A percentile compares a stretch with the other conserved stretches of the same genome.
Conservation (phyloP, 2,329 filamentous ascomycete species). For the Aspergillus fumigatiaffinis region DNA sequence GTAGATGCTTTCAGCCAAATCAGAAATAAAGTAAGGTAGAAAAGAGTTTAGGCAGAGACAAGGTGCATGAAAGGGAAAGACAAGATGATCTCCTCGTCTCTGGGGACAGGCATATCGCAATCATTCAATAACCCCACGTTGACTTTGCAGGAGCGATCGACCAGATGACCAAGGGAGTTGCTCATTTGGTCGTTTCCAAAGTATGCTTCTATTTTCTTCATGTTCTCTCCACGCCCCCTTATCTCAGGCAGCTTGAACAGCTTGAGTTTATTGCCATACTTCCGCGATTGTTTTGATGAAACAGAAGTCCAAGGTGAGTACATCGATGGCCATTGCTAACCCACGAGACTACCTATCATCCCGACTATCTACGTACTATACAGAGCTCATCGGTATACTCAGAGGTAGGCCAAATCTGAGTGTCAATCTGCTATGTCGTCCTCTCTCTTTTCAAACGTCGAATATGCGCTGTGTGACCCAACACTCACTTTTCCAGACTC, state of each 20-base stretch:
- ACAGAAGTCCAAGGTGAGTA: not conserved
- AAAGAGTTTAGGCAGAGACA: not conserved
- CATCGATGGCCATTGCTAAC: not conserved
- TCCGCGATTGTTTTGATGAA: no score
- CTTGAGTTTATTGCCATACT: not conserved
- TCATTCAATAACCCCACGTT: constrained; percentile 8
- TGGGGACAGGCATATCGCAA: constrained; percentile 2
- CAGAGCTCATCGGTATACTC: not conserved
- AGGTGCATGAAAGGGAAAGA: not conserved
- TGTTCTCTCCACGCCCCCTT: not conserved
- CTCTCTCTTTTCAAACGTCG: not conserved
- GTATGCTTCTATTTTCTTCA: not conserved
- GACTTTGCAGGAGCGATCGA: constrained; percentile 12
- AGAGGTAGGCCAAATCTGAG: not conserved
- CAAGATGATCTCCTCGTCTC: not conserved
- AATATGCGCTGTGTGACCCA: constrained; percentile 6
- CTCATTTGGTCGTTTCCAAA: not conserved
- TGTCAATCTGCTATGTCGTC: not conserved
- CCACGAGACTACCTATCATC: not conserved
- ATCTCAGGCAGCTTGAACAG: not conserved
- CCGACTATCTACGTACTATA: not conserved
- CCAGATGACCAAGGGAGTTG: not conserved
- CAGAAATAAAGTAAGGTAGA: not conserved
- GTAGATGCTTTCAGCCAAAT: not conserved
- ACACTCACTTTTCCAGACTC: not conserved